phyloP scores from a whole-genome alignment of 495 filamentous ascomycete genomes.

The Physcia stellaris region DNA sequence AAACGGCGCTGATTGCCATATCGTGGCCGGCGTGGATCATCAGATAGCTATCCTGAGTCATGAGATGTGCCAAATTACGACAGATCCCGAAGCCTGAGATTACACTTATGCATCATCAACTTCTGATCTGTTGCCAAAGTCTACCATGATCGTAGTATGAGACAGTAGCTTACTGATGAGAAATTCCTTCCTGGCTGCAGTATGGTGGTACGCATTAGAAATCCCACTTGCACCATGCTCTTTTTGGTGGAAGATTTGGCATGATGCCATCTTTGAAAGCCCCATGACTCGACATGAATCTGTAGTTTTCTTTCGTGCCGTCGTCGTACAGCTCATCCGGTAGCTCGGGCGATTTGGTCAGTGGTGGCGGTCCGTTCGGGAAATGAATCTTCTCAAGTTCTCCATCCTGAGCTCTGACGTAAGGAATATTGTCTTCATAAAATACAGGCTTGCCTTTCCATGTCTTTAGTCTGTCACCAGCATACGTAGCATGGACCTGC shows the following conservation, averaged over 20 bases:
- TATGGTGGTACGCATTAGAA: too few species aligned
- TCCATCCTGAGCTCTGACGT: slow-evolving; percentile 34
- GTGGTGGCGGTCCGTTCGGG: slow-evolving; percentile 51
- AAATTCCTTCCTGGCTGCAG: too few species aligned
- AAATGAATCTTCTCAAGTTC: slow-evolving; percentile 49
- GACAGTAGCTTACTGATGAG: too few species aligned
- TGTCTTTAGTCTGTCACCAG: slow-evolving; percentile 18
- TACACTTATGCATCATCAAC: too few species aligned
- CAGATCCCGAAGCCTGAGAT: too few species aligned
- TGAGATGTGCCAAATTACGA: too few species aligned
- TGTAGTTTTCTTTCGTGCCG: not conserved
- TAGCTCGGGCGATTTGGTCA: slow-evolving; percentile 38
- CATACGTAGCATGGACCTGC: slow-evolving; percentile 1
- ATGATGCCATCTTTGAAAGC: not conserved
- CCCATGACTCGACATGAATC: not conserved
- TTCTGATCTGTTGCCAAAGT: too few species aligned
- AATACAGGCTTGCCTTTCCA: slow-evolving; percentile 45
- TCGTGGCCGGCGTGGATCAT: too few species aligned
- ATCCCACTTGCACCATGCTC: not conserved
- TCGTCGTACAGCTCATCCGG: slow-evolving; percentile 15
- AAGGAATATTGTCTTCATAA: slow-evolving; percentile 36
- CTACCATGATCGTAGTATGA: too few species aligned
- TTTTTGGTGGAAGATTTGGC: not conserved
- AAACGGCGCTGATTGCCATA: too few species aligned
- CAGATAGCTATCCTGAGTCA: too few species aligned